Base-by-base conservation (phyloP, 192 early-diverging fungal species). In the Entomortierella parvispora region DNA sequence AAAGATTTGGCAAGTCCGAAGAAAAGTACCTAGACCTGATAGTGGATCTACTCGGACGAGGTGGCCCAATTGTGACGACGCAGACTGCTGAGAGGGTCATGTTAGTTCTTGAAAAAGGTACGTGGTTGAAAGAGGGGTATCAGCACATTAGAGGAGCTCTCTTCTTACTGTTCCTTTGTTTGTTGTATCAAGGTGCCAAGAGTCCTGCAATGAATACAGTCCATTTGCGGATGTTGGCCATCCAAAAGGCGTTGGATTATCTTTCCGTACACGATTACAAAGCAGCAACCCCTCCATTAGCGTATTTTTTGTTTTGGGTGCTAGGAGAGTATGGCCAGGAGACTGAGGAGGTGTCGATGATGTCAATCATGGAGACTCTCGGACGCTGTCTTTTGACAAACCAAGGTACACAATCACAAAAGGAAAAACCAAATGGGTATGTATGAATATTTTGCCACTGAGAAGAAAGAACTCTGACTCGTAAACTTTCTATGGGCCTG, bases 21-120 rank as follows among this genome's bases (percentile, higher is more conserved):
- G 65, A 62, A 26, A 63, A 60, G 65, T 77, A 68, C 54, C 47
- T 77, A 5, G 56, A 63, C n/a, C 32, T 68, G 25, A 68, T 77
- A 1, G 68, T 64, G 58, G 66, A 58, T 42, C 66, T 77, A 0
- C 46, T 77, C 17, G 51, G 45, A n/a, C 52, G 55, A 28, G 61
- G 58, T 17, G 65, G 61, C 25, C 0, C 28, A 18, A 26, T 51
- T 7, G 42, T 77, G 15, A 77, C 60, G 2, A 57, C 68, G 46
- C 65, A 59, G 47, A 59, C 47, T n/a, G 47, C 45, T 10, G 74
- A 77, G 49, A 63, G 31, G 28, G 22, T 77, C 56, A 68, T 68
- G 54, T 29, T 17, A 42, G 66, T 77, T 18, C 25, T 77, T 52
- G 66, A 68, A 42, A 23, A 58, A 58, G 74, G 74, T 59, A 76